Conservation (phyloP, 2,329 filamentous ascomycete species). For the Xenoacremonium recifei region DNA sequence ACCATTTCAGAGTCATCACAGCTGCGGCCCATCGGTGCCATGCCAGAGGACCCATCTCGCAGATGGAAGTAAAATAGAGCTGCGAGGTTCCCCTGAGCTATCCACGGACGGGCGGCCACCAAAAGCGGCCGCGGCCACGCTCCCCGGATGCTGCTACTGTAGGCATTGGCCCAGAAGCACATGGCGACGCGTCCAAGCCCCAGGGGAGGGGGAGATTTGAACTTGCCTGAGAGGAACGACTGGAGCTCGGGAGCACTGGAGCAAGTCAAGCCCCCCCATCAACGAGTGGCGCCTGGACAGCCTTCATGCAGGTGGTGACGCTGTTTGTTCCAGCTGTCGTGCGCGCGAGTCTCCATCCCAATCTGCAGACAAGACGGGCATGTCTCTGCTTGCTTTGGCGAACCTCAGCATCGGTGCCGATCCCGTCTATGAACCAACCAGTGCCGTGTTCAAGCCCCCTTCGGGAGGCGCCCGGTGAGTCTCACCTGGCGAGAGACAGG, state of each 20-base stretch:
- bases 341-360: not conserved
- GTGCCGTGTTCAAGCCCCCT: no score
- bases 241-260: no score
- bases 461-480: not conserved
- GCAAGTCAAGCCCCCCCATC: no score
- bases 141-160: constrained; percentile 1
- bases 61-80: no score
- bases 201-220: not conserved
- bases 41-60: no score
- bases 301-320: constrained; percentile 3
- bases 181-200: not conserved
- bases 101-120: no score
- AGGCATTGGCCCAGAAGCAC: not conserved
- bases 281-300: not conserved
- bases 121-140: not conserved
- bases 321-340: constrained; percentile 2
- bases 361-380: no score
- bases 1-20: not conserved
- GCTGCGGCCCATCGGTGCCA: not conserved
- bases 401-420: constrained; percentile 5
- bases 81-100: no score
- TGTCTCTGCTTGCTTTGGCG: constrained; percentile 13
- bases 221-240: not conserved
- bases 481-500: not conserved
- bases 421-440: no score